Percentiles rank a stretch among this genome's conserved stretches.
phyloP scores from a whole-genome alignment of 164 flowering plant genomes.

The Stephania japonica region DNA sequence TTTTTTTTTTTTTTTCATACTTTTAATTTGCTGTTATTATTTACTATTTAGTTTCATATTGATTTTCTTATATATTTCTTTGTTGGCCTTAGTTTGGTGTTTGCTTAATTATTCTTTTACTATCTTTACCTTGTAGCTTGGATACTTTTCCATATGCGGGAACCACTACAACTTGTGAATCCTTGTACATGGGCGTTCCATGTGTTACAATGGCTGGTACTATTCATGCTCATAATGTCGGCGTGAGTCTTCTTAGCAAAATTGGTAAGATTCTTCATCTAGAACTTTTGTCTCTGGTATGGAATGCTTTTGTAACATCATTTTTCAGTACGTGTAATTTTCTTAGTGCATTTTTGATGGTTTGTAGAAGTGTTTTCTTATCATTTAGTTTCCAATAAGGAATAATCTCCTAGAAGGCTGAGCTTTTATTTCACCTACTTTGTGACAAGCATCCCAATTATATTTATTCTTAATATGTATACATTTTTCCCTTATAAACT shows the following conservation, averaged over 20 bases:
- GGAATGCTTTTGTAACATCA: neutral
- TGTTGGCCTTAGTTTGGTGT: neutral
- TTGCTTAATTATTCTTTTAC: neutral
- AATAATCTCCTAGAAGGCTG: neutral
- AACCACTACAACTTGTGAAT: conserved; percentile 97
- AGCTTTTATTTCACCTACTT: neutral
- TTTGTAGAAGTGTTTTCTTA: neutral
- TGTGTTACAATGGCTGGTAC: conserved; percentile 95
- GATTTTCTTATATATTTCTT: neutral
- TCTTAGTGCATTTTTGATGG: neutral
- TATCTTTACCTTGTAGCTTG: conserved; percentile 48
- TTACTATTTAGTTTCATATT: neutral
- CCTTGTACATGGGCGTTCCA: conserved; percentile 97
- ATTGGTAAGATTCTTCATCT: conserved; percentile 54
- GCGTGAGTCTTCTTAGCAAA: conserved; percentile 78
- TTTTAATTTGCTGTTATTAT: neutral
- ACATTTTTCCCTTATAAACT: too few species aligned
- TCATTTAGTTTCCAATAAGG: neutral
- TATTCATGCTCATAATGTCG: conserved; percentile 97
- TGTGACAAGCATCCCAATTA: too few species aligned
- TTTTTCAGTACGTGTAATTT: neutral
- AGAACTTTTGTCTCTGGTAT: neutral
- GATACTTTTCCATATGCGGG: conserved; percentile 99
- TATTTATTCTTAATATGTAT: too few species aligned
- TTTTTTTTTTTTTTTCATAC: neutral